A percentile compares a stretch with the other conserved stretches of the same genome.
Evolutionary conservation across 139 green algal species (phyloP).

Genomic region (Chlorella sorokiniana): DNA sequence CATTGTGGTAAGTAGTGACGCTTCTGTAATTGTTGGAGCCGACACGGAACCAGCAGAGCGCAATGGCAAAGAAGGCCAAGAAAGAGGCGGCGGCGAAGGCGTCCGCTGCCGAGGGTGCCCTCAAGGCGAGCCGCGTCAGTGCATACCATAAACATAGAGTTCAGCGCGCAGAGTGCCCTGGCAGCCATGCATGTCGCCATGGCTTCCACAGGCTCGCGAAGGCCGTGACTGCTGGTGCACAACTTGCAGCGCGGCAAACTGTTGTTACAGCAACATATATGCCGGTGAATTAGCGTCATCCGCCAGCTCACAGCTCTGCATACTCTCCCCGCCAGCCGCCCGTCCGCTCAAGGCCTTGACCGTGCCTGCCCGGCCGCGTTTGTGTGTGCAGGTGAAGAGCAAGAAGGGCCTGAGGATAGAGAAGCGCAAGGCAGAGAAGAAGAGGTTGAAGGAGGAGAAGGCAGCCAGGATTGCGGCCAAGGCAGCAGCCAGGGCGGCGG

Average conservation of each 20-base stretch:
- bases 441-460: conserved; percentile 35
- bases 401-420: not conserved
- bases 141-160: no score
- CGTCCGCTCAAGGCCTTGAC: no score
- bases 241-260: no score
- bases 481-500: not conserved
- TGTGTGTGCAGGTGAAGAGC: not conserved
- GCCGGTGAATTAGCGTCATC: no score
- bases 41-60: not conserved
- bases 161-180: no score
- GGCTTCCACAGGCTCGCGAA: no score
- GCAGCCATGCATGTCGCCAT: no score
- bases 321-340: not conserved
- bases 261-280: no score
- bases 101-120: not conserved
- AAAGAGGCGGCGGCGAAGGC: not conserved
- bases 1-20: not conserved
- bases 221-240: no score
- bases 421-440: conserved; percentile 22
- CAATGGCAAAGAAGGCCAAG: conserved; percentile 37
- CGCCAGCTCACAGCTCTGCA: no score
- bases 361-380: not conserved
- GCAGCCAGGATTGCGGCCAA: not conserved
- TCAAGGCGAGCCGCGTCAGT: not conserved
- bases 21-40: not conserved